phyloP scores from a whole-genome alignment of 2,329 filamentous ascomycete species.

The Fusarium humuli region DNA sequence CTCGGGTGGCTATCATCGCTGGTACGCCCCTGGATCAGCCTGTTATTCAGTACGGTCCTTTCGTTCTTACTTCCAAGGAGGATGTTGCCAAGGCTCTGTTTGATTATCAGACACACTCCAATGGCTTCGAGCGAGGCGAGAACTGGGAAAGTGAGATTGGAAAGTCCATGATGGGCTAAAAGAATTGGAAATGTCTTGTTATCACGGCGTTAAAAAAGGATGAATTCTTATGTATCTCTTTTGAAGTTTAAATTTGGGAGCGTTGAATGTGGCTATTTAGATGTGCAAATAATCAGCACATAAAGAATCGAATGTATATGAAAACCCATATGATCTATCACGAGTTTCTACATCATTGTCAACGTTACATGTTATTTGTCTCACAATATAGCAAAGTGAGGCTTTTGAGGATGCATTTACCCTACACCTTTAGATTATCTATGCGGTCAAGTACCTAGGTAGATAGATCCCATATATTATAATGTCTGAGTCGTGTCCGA shows the following conservation, averaged over 20 bases:
- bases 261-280: background rate
- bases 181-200: background rate
- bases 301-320: background rate
- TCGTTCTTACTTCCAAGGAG: slow-evolving; percentile 79
- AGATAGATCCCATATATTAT: background rate
- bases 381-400: background rate
- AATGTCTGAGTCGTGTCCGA: background rate
- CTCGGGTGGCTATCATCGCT: slow-evolving; percentile 72
- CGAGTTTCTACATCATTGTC: background rate
- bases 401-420: background rate
- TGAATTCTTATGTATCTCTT: background rate
- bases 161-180: slow-evolving; percentile 71
- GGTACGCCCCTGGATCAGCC: slow-evolving; percentile 84
- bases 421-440: background rate
- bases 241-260: slow-evolving; percentile 3
- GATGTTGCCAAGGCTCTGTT: slow-evolving; percentile 81
- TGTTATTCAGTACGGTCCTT: slow-evolving; percentile 86
- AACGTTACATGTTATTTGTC: background rate
- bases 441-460: background rate
- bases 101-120: slow-evolving; percentile 78
- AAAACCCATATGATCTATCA: background rate
- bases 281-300: background rate
- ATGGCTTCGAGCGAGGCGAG: slow-evolving; percentile 83
- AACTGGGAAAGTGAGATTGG: slow-evolving; percentile 90
- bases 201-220: slow-evolving; percentile 31